Conservation (phyloP, 352 stramenopile genomes). For the Blastocystis sp. region DNA sequence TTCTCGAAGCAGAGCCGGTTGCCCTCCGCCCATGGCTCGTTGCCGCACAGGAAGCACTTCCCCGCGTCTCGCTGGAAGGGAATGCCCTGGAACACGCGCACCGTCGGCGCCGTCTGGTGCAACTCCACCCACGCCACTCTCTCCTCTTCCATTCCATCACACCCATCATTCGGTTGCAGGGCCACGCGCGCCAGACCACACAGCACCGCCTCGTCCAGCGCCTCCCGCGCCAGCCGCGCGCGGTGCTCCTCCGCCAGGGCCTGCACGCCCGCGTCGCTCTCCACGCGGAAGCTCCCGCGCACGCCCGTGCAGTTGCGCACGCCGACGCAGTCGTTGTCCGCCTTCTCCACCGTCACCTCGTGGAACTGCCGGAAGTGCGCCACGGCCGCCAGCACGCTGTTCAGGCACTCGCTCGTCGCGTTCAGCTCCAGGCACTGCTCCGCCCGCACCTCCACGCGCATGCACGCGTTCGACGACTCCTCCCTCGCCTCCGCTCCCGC, state of each 20-base stretch:
- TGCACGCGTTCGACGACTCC: not conserved
- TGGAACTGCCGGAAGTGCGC: not conserved
- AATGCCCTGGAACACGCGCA: constrained; percentile 17
- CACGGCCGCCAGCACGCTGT: not conserved
- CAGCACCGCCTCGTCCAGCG: constrained; percentile 16
- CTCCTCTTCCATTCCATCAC: not conserved
- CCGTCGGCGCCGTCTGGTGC: not conserved
- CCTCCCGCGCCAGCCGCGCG: not conserved
- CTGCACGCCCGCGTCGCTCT: constrained; percentile 30
- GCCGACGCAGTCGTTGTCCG: constrained; percentile 18
- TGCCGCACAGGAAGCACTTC: not conserved
- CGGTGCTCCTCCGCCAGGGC: not conserved
- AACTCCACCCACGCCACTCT: constrained; percentile 19
- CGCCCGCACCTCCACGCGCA: not conserved
- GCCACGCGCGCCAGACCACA: not conserved
- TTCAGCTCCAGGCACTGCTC: not conserved
- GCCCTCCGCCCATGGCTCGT: not conserved
- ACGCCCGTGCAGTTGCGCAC: constrained; percentile 27
- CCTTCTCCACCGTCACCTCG: not conserved
- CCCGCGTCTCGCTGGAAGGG: constrained; percentile 6
- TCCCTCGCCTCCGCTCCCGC: not conserved
- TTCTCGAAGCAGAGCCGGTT: not conserved
- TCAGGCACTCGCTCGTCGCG: not conserved
- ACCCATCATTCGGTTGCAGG: not conserved
- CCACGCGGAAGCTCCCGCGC: not conserved